Base-by-base conservation (phyloP, 2,329 filamentous ascomycete genomes). In the Colletotrichum acutatum region DNA sequence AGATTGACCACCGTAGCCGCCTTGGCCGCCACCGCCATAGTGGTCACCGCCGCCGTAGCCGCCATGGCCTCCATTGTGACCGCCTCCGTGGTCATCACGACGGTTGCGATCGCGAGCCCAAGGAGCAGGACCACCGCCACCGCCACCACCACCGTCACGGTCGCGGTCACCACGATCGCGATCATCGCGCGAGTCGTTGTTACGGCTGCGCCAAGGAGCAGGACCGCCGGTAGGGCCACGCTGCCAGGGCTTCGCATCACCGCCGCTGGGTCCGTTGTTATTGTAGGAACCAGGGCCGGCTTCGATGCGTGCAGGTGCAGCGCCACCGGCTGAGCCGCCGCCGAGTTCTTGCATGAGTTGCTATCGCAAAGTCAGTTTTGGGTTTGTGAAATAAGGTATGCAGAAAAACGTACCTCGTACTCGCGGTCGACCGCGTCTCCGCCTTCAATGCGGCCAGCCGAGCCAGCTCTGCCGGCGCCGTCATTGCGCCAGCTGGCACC, bases 271-370 rank as follows among this genome's bases (percentile, higher is more conserved):
- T 74, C 82, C 90, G 83, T 90, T 89, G 76, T 88, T 80, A 71
- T 81, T 86, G 75, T 89, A 90, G 46, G 86, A 87, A 68, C 90
- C 90, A 70, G 94, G 93, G 14, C 94, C 94, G 75, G 93, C 94
- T 84, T 97, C 97, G 79, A 99, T 98, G 75, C 94, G 94, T 76
- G 92, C 92, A 77, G 92, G 93, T 49, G 93, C 89, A 66, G 86
- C 88, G 69, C 86, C 86, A 66, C 86, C 83, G 66, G 90, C 87
- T 72, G 91, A 89, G 74, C 92, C 93, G 75, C 95, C 94, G 75
- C 93, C 95, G 77, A 98, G 90, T 88, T 98, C 97, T 90, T 97
- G 93, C 95, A 99, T 98, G 80, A 99, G 94, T 91, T 96, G 93
- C 94, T 95, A 77, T 11, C 68, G 54, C 6, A 5, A 60, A 56